Base-by-base conservation (phyloP, 169 alveolate species). In the Cyclospora cayetanensis region DNA sequence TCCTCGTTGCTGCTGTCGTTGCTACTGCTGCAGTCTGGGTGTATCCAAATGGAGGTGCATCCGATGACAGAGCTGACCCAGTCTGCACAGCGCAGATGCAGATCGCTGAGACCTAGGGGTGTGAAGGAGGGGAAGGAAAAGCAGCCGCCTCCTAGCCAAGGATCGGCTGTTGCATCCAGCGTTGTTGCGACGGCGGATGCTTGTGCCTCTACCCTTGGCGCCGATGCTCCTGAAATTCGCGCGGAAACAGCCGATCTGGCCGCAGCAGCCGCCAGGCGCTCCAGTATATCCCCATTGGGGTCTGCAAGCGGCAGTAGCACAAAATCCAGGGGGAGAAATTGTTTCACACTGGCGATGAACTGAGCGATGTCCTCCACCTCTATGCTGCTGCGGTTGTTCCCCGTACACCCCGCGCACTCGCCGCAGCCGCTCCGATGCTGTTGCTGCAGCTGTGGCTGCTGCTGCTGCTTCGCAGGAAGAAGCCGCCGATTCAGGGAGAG, bases 21-120 rank as follows among this genome's bases (percentile, higher is more conserved):
- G 79, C 79, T 66, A 42, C 79, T 66, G 79, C 79, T 66, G 79
- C 79, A 66, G 79, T 66, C 79, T 0, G 79, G 79, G 31, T 66
- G 79, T 20, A 66, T 31, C 79, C 79, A 66, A 7, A 42, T 66
- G 42, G 79, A 0, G 25, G 18, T 66, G 31, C 79, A 66, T 25
- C 79, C 79, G 42, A 66, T n/a, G 25, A 66, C 79, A 9, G 79
- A 5, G 18, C 27, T 4, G 37, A 5, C 31, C 79, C 79, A 66
- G 7, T 66, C 79, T 4, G 79, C 79, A 66, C 79, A 66, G 7
- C 42, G 7, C 42, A 66, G 7, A 66, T 66, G 79, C 42, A 66
- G 34, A 31, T 66, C 79, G 43, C 79, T 66, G 0, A n/a, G 7
- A 42, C 79, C 79, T 31, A 66, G 18, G 34, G 79, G 79, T 4